A percentile compares a stretch with the other conserved stretches of the same genome.
Evolutionary conservation across 2,329 filamentous ascomycete genomes (phyloP).

Genomic region (Apiospora sp.): DNA sequence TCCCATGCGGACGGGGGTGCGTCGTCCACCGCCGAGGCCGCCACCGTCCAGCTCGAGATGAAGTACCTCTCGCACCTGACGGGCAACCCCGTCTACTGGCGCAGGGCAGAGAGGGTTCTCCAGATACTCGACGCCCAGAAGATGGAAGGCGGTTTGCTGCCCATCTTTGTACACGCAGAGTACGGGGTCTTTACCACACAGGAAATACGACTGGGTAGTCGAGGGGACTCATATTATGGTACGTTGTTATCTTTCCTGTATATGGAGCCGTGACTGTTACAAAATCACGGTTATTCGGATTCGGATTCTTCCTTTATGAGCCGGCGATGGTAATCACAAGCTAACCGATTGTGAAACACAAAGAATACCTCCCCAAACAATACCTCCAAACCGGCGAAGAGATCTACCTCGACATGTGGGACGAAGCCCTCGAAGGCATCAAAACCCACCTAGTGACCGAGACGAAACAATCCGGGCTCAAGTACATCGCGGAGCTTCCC

Average conservation of each 20-base stretch:
- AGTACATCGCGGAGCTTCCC: slow-evolving; percentile 86
- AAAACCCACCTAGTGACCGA: slow-evolving; percentile 94
- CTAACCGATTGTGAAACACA: not conserved
- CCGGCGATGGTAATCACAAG: not conserved
- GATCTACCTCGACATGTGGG: slow-evolving; percentile 94
- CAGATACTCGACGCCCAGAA: slow-evolving; percentile 85
- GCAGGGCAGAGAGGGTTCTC: slow-evolving; percentile 90
- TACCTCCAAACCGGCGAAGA: slow-evolving; percentile 85
- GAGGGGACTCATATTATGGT: slow-evolving; percentile 94
- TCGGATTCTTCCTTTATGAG: not conserved
- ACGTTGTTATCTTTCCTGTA: not conserved
- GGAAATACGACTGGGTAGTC: slow-evolving; percentile 90
- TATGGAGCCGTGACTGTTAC: not conserved
- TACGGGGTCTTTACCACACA: slow-evolving; percentile 80
- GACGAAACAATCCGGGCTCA: slow-evolving; percentile 79
- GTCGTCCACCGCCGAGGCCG: slow-evolving; percentile 92
- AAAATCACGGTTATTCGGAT: no score
- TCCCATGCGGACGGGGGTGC: slow-evolving; percentile 90
- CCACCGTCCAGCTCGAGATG: slow-evolving; percentile 92
- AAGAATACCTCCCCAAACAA: slow-evolving; percentile 94
- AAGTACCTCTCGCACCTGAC: slow-evolving; percentile 97
- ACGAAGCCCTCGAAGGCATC: slow-evolving; percentile 82
- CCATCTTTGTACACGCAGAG: slow-evolving; percentile 87
- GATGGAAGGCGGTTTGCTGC: slow-evolving; percentile 81
- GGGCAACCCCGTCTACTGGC: slow-evolving; percentile 92